Conservation (phyloP, 2,329 filamentous ascomycete genomes). For the Colletotrichum limetticola region DNA sequence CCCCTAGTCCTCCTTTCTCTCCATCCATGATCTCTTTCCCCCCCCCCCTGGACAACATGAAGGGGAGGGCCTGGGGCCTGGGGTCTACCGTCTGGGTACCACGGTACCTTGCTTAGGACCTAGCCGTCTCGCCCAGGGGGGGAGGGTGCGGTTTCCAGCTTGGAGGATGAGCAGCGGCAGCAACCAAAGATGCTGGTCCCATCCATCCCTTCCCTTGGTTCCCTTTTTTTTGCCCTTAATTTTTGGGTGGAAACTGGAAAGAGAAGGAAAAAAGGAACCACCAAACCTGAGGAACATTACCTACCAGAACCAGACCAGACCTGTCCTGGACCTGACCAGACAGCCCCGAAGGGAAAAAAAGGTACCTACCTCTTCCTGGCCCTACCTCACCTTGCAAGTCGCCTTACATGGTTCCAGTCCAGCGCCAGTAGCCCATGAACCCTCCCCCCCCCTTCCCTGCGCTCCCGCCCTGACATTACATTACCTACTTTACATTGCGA, state of each 20-base stretch:
- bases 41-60: constrained; percentile 18
- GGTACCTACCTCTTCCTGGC: neutral
- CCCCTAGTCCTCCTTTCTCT: neutral
- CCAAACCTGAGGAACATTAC: constrained; percentile 33
- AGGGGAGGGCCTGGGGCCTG: constrained; percentile 11
- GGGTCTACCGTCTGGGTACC: constrained; percentile 2
- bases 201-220: constrained; percentile 18
- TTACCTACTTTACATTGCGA: constrained; percentile 31
- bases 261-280: constrained; percentile 20
- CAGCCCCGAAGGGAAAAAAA: neutral
- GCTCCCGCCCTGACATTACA: constrained; percentile 34
- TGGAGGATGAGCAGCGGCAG: constrained; percentile 5
- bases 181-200: constrained; percentile 2
- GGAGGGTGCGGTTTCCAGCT: constrained; percentile 20
- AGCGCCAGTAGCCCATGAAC: constrained; percentile 18
- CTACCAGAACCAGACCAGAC: neutral
- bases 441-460: constrained; percentile 33
- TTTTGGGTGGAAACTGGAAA: constrained; percentile 29
- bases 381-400: neutral
- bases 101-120: constrained; percentile 2
- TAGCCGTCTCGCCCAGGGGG: constrained; percentile 23
- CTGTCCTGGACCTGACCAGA: neutral
- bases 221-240: constrained; percentile 33
- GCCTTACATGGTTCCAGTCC: constrained; percentile 10
- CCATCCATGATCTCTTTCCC: neutral